Conservation (phyloP, 2,329 filamentous ascomycete species). For the Aspergillus aculeatus region DNA sequence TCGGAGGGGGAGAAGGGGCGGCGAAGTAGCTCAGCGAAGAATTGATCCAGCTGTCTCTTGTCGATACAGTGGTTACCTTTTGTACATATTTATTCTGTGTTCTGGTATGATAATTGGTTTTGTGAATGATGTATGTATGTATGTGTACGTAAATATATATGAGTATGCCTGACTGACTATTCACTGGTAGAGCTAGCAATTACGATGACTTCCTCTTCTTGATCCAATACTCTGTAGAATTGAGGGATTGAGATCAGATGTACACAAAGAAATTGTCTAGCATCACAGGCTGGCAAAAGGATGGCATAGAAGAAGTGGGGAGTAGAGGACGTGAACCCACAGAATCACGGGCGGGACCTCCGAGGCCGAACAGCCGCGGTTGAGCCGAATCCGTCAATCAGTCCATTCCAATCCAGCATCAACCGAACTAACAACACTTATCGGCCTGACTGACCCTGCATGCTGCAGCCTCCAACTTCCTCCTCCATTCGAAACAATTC, state of each 20-base stretch:
- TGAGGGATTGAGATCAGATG: no score
- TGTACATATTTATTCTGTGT: not conserved
- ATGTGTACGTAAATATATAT: no score
- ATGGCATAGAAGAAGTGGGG: no score
- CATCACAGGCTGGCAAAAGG: no score
- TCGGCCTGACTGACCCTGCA: not conserved
- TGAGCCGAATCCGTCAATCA: slow-evolving; percentile 17
- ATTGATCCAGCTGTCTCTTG: not conserved
- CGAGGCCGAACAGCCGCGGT: slow-evolving; percentile 35
- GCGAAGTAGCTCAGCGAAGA: not conserved
- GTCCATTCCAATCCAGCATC: slow-evolving; percentile 9
- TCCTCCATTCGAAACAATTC: not conserved
- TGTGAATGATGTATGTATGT: not conserved
- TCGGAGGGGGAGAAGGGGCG: slow-evolving; percentile 16
- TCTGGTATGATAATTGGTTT: not conserved
- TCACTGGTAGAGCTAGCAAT: no score
- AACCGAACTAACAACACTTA: not conserved
- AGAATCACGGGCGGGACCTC: slow-evolving; percentile 27
- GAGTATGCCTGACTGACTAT: no score
- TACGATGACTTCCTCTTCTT: no score
- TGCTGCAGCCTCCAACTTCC: not conserved
- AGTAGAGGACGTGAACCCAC: no score
- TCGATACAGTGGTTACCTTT: not conserved
- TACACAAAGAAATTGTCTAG: no score
- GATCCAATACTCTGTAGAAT: no score